A percentile compares a stretch with the other conserved stretches of the same genome.
These are phyloP conservation scores for Apiospora koreana DNA, from an alignment of 2,329 filamentous ascomycete species.

Conservation along the genomic window DNA sequence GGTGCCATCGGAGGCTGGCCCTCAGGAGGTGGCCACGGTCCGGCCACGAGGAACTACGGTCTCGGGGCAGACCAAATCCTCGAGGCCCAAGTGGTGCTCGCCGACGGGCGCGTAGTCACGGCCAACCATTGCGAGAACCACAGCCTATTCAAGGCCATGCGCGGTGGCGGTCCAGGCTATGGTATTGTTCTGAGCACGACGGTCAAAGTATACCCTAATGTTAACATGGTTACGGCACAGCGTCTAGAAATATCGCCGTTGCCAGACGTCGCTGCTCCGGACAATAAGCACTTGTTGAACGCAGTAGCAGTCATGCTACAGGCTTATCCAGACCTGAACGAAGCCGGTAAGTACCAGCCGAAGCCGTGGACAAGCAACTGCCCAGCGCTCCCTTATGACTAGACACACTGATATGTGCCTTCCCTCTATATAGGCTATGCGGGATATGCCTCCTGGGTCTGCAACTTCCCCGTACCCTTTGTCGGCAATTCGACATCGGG, in stretches of 20 bases:
- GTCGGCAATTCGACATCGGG: constrained; percentile 28
- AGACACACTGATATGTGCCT: constrained; percentile 12
- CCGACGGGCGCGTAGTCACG: constrained; percentile 15
- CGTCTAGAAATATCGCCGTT: constrained; percentile 25
- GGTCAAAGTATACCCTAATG: constrained; percentile 23
- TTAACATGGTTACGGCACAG: constrained; percentile 25
- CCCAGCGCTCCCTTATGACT: neutral
- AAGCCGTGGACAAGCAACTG: neutral
- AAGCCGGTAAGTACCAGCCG: constrained; percentile 27
- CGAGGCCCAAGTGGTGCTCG: constrained; percentile 34
- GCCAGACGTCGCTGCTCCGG: constrained; percentile 17
- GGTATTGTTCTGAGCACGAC: constrained; percentile 27
- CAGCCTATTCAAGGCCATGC: constrained; percentile 26
- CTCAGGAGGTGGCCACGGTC: constrained; percentile 43
- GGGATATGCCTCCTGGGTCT: constrained; percentile 29
- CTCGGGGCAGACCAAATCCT: constrained; percentile 46
- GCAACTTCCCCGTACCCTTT: constrained; percentile 24
- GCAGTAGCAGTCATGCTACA: constrained; percentile 31
- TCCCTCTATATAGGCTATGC: constrained; percentile 10
- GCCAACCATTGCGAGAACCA: constrained; percentile 16
- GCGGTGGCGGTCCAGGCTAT: constrained; percentile 34
- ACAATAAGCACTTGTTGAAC: constrained; percentile 28
- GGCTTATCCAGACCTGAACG: constrained; percentile 31
- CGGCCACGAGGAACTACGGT: constrained; percentile 39
- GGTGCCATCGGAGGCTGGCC: constrained; percentile 54